Evolutionary conservation across 345 rosid genomes (phyloP), one percentile per base, ranked within the genome.

Genomic region (Populus simonii): DNA sequence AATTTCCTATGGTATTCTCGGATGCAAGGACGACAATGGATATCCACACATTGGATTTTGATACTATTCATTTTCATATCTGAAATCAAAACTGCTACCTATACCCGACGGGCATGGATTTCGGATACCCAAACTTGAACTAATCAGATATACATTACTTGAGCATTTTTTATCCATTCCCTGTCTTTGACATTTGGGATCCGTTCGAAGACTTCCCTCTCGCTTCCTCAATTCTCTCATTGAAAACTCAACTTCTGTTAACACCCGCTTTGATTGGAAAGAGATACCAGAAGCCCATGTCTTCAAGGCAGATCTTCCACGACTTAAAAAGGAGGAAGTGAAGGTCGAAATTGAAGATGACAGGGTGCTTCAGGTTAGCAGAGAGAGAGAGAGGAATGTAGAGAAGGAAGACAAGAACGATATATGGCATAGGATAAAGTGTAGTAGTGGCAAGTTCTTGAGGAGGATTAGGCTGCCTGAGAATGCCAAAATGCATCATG

Each of bases 401-500:
- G 79, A 69, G 73, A 76, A 76, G 74, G 74, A 76, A 29, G 79
- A 76, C 74, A 74, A 45, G 70, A 65, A 74, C 10, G 71, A 65
- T 12, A 74, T 62, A 0, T 74, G 78, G 71, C 78, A 67, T 22
- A 66, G 78, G 1, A 17, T 69, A 8, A 74, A 69, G 55, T 55
- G 73, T 5, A 57, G 79, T 68, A 76, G 79, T 38, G 79, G 79
- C 23, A 68, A 69, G 68, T 76, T 76, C 57, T 17, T 1, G 23
- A 36, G 79, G 41, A 57, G 74, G 7, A 68, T 76, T 16, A 10
- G 79, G 57, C 39, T 76, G 41, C 79, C 79, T 23, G 79, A 57
- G 74, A 76, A 76, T 27, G 74, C 73, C 2, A 27, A 76, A 68
- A 59, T 69, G 3, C 57, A 76, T 39, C 43, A 65, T 18, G 20